Conservation (phyloP, 2,329 filamentous ascomycete species). For the Dactylellina sp. region DNA sequence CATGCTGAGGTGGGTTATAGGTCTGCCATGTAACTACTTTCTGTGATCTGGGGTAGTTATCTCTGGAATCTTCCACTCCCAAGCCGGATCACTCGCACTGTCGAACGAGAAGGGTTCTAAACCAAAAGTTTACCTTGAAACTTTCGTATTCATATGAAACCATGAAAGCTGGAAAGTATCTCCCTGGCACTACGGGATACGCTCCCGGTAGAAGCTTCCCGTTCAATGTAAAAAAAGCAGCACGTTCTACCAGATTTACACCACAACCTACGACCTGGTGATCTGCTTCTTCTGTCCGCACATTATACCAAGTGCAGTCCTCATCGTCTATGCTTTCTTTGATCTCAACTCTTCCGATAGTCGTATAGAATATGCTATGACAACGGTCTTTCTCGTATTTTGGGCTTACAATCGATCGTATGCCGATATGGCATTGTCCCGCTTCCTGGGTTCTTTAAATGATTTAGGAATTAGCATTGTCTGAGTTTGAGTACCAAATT, state of each 20-base stretch:
- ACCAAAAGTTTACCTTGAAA: constrained; percentile 19
- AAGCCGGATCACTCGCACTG: constrained; percentile 12
- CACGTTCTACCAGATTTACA: not conserved
- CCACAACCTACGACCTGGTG: constrained; percentile 10
- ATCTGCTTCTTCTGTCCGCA: not conserved
- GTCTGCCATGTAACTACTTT: too few relatives aligned
- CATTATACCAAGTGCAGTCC: not conserved
- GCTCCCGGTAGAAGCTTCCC: not conserved
- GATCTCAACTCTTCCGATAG: constrained; percentile 1
- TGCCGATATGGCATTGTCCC: not conserved
- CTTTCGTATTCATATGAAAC: constrained; percentile 6
- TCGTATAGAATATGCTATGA: not conserved
- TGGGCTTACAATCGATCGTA: constrained; percentile 6
- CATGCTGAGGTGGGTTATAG: too few relatives aligned
- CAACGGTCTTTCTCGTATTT: not conserved
- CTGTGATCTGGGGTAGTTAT: not conserved
- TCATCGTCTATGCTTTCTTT: not conserved
- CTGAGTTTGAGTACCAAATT: not conserved
- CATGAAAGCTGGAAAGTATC: constrained; percentile 8
- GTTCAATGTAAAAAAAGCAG: constrained; percentile 13
- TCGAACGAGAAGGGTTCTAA: constrained; percentile 14
- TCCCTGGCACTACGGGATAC: not conserved
- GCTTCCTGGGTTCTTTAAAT: not conserved
- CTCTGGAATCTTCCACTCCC: constrained; percentile 7
- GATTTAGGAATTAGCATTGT: constrained; percentile 1